phyloP scores from a whole-genome alignment of 164 flowering plant genomes.

The Magnolia officinalis region DNA sequence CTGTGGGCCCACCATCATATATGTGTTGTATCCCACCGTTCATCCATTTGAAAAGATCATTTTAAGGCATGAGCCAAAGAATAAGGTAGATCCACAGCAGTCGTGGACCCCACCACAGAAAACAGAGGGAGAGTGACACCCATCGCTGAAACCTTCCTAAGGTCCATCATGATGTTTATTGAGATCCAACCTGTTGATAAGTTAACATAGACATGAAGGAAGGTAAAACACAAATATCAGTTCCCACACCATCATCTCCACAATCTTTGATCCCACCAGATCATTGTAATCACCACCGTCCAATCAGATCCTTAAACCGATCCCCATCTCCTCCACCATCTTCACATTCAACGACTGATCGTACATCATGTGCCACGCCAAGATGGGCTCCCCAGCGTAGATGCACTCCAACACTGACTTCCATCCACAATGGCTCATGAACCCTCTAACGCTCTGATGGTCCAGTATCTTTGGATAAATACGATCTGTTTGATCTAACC shows the following conservation, averaged over 20 bases:
- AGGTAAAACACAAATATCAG: too few species aligned
- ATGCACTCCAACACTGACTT: conserved; percentile 33
- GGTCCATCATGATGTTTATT: too few species aligned
- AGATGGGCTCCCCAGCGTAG: conserved; percentile 26
- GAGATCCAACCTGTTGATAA: too few species aligned
- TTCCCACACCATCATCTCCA: conserved; percentile 48
- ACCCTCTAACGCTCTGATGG: conserved; percentile 26
- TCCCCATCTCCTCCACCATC: conserved; percentile 30
- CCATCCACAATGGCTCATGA: conserved; percentile 39
- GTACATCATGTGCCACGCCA: conserved; percentile 28
- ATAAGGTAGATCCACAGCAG: too few species aligned
- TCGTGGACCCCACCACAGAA: too few species aligned
- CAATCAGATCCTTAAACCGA: conserved; percentile 15
- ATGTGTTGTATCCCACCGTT: too few species aligned
- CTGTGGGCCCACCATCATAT: too few species aligned
- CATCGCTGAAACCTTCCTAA: too few species aligned
- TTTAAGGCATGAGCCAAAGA: too few species aligned
- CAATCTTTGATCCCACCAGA: conserved; percentile 26
- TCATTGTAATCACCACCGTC: conserved; percentile 21
- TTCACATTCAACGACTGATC: conserved; percentile 31
- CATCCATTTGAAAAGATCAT: too few species aligned
- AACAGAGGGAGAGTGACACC: too few species aligned
- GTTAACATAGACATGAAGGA: too few species aligned
- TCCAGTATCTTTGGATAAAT: conserved; percentile 18
- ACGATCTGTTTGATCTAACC: conserved; percentile 3